Evolutionary conservation across 225 moss, liverwort and hornwort genomes (phyloP).

Genomic region (Polytrichum commune): DNA sequence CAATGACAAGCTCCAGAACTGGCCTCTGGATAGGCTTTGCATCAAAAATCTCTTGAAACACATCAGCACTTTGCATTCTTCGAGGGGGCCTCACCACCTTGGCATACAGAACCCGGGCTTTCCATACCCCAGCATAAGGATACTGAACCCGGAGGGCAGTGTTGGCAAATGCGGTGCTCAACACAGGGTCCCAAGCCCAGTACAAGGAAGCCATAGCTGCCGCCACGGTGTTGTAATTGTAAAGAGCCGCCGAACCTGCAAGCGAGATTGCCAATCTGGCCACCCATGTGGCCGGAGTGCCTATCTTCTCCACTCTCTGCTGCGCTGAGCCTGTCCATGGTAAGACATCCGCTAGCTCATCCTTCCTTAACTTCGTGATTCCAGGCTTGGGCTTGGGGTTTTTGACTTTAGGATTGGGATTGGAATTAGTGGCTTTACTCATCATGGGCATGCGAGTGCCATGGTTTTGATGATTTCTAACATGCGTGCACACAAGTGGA

Average conservation of each 20-base stretch:
- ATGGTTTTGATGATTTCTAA: no score
- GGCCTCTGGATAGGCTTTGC: slow-evolving; percentile 31
- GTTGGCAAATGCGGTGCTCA: slow-evolving; percentile 69
- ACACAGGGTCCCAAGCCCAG: slow-evolving; percentile 91
- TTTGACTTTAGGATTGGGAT: no score
- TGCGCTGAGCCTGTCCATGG: slow-evolving; percentile 88
- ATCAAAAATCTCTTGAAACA: slow-evolving; percentile 59
- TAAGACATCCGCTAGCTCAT: slow-evolving; percentile 60
- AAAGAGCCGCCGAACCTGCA: slow-evolving; percentile 50
- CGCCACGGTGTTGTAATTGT: slow-evolving; percentile 60
- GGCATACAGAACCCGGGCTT: slow-evolving; percentile 53
- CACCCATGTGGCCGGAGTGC: slow-evolving; percentile 58
- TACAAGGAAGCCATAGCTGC: slow-evolving; percentile 75
- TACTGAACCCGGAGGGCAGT: slow-evolving; percentile 67
- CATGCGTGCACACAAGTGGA: no score
- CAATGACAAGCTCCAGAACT: slow-evolving; percentile 57
- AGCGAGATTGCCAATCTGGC: slow-evolving; percentile 69
- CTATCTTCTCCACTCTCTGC: slow-evolving; percentile 66
- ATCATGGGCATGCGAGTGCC: no score
- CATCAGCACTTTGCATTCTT: slow-evolving; percentile 31
- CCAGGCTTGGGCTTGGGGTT: slow-evolving; percentile 37
- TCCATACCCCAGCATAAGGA: slow-evolving; percentile 87
- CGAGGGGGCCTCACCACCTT: slow-evolving; percentile 38
- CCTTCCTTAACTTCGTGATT: slow-evolving; percentile 36
- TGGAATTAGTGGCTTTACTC: no score